Evolutionary conservation across 257 asterid genomes (phyloP).

Genomic region (Solanum sitiens): DNA sequence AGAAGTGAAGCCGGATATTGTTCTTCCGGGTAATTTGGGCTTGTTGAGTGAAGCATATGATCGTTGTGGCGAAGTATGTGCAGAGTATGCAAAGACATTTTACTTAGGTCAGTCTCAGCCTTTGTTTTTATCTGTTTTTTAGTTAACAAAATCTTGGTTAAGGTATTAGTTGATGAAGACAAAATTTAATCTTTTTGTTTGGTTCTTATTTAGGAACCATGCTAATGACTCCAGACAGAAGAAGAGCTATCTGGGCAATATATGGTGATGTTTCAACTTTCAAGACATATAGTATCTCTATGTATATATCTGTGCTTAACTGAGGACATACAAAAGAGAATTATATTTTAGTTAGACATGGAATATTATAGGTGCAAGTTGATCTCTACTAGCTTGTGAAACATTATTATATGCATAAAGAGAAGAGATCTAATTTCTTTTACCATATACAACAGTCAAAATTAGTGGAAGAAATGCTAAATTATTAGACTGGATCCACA

Average conservation of each 20-base stretch:
- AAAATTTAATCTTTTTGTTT: neutral
- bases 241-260: slow-evolving; percentile 98
- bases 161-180: neutral
- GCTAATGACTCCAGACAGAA: slow-evolving; percentile 93
- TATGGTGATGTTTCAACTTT: slow-evolving; percentile 42
- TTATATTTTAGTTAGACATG: neutral
- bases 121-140: slow-evolving; percentile 9
- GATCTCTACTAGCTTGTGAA: neutral
- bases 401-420: neutral
- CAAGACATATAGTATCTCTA: neutral
- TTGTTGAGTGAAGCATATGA: slow-evolving; percentile 86
- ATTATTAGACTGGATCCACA: neutral
- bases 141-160: slow-evolving; percentile 3
- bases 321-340: neutral
- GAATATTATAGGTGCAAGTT: neutral
- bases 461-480: neutral
- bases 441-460: neutral
- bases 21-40: slow-evolving; percentile 49
- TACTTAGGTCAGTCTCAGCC: slow-evolving; percentile 61
- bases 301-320: neutral
- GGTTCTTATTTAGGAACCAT: slow-evolving; percentile 56
- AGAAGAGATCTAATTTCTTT: neutral
- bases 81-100: slow-evolving; percentile 97
- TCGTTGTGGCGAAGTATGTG: slow-evolving; percentile 93
- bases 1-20: slow-evolving; percentile 66